These are phyloP conservation scores for Biscogniauxia mediterranea DNA, from an alignment of 2,329 filamentous ascomycete genomes.

Conservation along the genomic window DNA sequence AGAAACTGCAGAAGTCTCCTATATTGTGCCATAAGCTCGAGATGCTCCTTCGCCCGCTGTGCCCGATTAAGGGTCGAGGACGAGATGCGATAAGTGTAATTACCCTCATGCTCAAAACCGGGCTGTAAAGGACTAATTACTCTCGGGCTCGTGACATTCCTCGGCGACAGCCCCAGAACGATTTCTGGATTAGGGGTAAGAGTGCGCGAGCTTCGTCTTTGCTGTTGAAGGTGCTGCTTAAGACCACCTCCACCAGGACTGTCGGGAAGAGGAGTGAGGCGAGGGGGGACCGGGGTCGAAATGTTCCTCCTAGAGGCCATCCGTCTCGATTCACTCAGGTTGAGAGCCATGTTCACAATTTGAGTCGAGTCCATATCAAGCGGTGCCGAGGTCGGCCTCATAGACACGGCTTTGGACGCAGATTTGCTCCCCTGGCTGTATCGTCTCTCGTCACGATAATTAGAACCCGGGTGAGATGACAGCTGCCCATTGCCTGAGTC, in stretches of 20 bases:
- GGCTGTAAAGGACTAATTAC: conserved; percentile 47
- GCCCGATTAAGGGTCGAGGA: conserved; percentile 77
- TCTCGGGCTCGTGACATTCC: conserved; percentile 40
- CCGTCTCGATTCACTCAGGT: conserved; percentile 76
- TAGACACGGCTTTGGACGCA: conserved; percentile 24
- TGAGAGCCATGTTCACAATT: conserved; percentile 90
- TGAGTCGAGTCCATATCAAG: conserved; percentile 77
- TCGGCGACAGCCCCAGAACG: conserved; percentile 34
- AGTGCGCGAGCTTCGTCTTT: conserved; percentile 61
- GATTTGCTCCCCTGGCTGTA: conserved; percentile 27
- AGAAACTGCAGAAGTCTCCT: conserved; percentile 75
- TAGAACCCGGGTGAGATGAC: conserved; percentile 11
- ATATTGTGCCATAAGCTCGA: conserved; percentile 86
- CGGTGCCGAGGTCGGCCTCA: conserved; percentile 25
- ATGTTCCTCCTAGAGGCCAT: conserved; percentile 59
- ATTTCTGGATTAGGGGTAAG: conserved; percentile 57
- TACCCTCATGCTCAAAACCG: conserved; percentile 46
- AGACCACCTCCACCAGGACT: conserved; percentile 57
- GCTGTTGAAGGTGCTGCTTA: conserved; percentile 69
- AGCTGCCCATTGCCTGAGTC: conserved; percentile 12
- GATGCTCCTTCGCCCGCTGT: conserved; percentile 78
- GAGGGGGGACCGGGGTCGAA: conserved; percentile 50
- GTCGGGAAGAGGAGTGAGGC: conserved; percentile 52
- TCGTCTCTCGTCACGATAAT: conserved; percentile 23
- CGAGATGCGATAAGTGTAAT: conserved; percentile 67